These are phyloP conservation scores for Gracilaria caudata DNA, from an alignment of 23 red algal species.

Conservation along the genomic window DNA sequence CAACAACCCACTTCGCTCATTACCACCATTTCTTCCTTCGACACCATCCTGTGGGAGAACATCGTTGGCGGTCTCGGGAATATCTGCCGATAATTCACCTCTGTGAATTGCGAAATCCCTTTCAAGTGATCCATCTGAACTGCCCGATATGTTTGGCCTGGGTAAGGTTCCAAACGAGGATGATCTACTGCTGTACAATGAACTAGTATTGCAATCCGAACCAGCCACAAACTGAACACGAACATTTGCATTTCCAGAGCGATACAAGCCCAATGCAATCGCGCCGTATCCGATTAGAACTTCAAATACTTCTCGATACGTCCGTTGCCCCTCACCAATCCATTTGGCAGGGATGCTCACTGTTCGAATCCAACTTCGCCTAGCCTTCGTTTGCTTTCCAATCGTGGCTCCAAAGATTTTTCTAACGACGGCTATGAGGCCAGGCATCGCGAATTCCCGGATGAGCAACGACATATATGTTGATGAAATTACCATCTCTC, in stretches of 20 bases:
- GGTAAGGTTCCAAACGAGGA: background rate
- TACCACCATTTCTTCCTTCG: background rate
- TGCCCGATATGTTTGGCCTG: background rate
- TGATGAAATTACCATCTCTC: slow-evolving; percentile 81
- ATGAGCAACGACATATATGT: slow-evolving; percentile 66
- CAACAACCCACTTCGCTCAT: slow-evolving; percentile 7
- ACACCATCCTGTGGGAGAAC: background rate
- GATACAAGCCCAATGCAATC: slow-evolving; percentile 72
- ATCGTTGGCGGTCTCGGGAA: background rate
- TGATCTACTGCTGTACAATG: slow-evolving; percentile 11
- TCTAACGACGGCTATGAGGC: slow-evolving; percentile 67
- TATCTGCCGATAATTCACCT: no score
- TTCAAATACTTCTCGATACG: slow-evolving; percentile 79
- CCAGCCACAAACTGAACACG: slow-evolving; percentile 45
- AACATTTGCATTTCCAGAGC: slow-evolving; percentile 65
- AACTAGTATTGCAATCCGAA: background rate
- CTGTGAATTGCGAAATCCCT: background rate
- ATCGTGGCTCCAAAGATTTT: slow-evolving; percentile 79
- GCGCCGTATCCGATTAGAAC: slow-evolving; percentile 53
- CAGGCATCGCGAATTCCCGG: slow-evolving; percentile 78
- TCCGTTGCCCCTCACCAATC: slow-evolving; percentile 58
- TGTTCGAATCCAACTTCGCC: slow-evolving; percentile 73
- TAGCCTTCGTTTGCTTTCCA: slow-evolving; percentile 60
- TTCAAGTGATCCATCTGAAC: background rate
- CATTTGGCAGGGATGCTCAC: slow-evolving; percentile 60